phyloP scores from a whole-genome alignment of 2,329 filamentous ascomycete genomes.

The Phialemonium atrogriseum region DNA sequence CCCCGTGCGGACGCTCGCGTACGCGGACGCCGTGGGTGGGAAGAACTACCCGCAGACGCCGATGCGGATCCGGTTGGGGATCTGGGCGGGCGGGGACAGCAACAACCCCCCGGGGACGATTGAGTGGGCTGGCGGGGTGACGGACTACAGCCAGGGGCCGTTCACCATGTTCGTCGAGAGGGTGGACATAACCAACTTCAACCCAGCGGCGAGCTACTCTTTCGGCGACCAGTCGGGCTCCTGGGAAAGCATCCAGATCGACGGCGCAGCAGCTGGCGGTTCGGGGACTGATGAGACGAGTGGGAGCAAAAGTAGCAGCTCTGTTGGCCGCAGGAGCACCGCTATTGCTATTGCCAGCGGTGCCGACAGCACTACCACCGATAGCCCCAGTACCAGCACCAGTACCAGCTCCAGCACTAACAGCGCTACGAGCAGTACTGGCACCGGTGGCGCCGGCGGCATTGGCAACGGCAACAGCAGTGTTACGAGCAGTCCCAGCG shows the following conservation, averaged over 20 bases:
- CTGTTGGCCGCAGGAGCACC: too few species aligned
- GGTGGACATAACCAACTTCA: constrained; percentile 31
- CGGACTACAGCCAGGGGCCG: constrained; percentile 34
- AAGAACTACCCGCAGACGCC: constrained; percentile 63
- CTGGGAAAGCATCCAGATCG: constrained; percentile 32
- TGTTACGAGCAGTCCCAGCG: too few species aligned
- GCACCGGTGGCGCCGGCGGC: too few species aligned
- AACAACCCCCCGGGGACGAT: constrained; percentile 63
- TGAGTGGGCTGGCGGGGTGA: constrained; percentile 55
- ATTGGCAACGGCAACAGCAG: too few species aligned
- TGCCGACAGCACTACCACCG: too few species aligned
- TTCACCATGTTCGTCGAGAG: constrained; percentile 37
- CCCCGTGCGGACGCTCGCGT: constrained; percentile 52
- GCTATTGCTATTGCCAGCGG: too few species aligned
- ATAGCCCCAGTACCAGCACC: too few species aligned
- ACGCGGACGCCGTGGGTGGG: constrained; percentile 48
- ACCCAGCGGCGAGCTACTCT: constrained; percentile 30
- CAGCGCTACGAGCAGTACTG: too few species aligned
- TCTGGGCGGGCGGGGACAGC: constrained; percentile 53
- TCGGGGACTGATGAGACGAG: too few species aligned
- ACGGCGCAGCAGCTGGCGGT: too few species aligned
- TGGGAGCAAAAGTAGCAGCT: too few species aligned
- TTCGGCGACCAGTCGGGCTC: constrained; percentile 32
- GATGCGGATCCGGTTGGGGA: constrained; percentile 62
- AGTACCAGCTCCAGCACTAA: too few species aligned